Conservation (phyloP, 192 early-diverging fungal species). For the Linnemannia exigua region DNA sequence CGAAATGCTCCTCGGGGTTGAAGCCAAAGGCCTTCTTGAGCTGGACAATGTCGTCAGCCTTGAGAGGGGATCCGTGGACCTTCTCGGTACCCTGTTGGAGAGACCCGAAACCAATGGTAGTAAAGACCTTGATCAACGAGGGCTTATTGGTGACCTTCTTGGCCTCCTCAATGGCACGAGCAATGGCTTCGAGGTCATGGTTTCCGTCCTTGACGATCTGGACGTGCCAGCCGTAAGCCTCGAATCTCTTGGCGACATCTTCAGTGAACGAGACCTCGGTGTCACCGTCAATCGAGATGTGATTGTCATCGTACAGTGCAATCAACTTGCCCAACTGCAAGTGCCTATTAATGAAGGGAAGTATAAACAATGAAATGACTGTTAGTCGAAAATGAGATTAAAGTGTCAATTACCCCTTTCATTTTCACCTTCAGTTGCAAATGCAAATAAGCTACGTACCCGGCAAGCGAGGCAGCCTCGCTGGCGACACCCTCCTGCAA, state of each 20-base stretch:
- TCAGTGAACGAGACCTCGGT: constrained; percentile 92
- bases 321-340: constrained; percentile 95
- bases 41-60: constrained; percentile 81
- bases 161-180: constrained; percentile 83
- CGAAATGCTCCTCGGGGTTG: constrained; percentile 79
- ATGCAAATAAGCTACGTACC: constrained; percentile 60
- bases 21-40: constrained; percentile 91
- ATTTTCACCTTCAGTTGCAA: not conserved
- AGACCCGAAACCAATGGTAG: constrained; percentile 96
- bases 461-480: constrained; percentile 94
- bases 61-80: constrained; percentile 93
- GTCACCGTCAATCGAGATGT: constrained; percentile 95
- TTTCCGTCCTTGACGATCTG: constrained; percentile 85
- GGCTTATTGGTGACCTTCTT: constrained; percentile 91
- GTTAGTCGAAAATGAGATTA: not conserved
- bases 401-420: not conserved
- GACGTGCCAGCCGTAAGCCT: constrained; percentile 96
- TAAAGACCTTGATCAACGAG: constrained; percentile 89
- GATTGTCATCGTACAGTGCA: constrained; percentile 96
- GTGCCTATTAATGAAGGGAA: constrained; percentile 61
- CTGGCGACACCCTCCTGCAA: constrained; percentile 97
- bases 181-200: constrained; percentile 77
- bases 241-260: constrained; percentile 89
- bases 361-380: too few species aligned
- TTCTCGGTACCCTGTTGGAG: constrained; percentile 89